A percentile compares a stretch with the other conserved stretches of the same genome.
phyloP scores from a whole-genome alignment of 106 monocot genomes.

The Cymbidium sinense region DNA sequence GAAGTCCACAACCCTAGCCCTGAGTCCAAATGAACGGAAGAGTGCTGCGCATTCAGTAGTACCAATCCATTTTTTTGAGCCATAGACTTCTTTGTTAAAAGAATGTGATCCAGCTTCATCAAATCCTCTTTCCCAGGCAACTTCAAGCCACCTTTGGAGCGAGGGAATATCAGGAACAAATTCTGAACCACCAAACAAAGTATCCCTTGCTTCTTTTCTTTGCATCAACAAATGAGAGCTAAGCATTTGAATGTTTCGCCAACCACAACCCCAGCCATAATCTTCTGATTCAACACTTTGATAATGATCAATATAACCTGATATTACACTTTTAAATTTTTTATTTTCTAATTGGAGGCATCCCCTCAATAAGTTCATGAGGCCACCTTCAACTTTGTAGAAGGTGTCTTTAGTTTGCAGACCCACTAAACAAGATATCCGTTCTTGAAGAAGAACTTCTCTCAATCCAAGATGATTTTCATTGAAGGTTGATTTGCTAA shows the following conservation, averaged over 20 bases:
- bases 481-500: slow-evolving; percentile 13
- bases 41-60: slow-evolving; percentile 94
- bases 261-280: slow-evolving; percentile 94
- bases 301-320: slow-evolving; percentile 75
- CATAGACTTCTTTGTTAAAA: slow-evolving; percentile 61
- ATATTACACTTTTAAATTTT: slow-evolving; percentile 44
- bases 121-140: slow-evolving; percentile 88
- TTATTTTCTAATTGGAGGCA: slow-evolving; percentile 58
- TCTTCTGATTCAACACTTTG: slow-evolving; percentile 64
- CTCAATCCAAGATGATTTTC: slow-evolving; percentile 7
- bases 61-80: slow-evolving; percentile 82
- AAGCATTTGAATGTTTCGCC: slow-evolving; percentile 96
- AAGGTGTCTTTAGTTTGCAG: slow-evolving; percentile 48
- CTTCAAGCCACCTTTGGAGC: slow-evolving; percentile 93
- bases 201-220: slow-evolving; percentile 61
- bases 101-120: slow-evolving; percentile 50
- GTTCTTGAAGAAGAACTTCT: slow-evolving; percentile 20
- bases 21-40: slow-evolving; percentile 79
- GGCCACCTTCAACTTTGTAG: slow-evolving; percentile 55
- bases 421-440: slow-evolving; percentile 27
- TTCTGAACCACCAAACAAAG: slow-evolving; percentile 75
- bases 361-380: slow-evolving; percentile 58
- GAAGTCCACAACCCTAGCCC: slow-evolving; percentile 87
- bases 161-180: slow-evolving; percentile 92
- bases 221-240: slow-evolving; percentile 73